These are phyloP conservation scores for Fusarium marasasianum DNA, from an alignment of 2,329 filamentous ascomycete genomes.

Conservation along the genomic window DNA sequence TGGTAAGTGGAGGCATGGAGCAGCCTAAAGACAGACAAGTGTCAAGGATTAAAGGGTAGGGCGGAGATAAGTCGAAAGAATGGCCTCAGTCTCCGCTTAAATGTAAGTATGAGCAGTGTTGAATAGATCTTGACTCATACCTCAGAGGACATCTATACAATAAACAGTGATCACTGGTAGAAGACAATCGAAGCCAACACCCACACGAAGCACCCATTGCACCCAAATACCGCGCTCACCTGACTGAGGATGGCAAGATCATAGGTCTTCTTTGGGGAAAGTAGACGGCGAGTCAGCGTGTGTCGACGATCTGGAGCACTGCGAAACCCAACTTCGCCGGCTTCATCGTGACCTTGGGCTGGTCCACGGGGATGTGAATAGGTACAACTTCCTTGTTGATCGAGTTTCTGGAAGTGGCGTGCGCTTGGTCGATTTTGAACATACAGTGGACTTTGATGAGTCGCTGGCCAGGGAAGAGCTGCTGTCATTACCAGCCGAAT, in stretches of 20 bases:
- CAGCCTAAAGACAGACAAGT: too few species aligned
- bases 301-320: neutral
- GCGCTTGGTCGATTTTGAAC: neutral
- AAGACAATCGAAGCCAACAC: neutral
- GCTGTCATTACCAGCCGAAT: neutral
- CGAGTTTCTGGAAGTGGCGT: neutral
- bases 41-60: too few species aligned
- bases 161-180: neutral
- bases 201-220: neutral
- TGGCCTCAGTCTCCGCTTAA: too few species aligned
- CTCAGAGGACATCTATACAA: too few species aligned
- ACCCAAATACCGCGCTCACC: neutral
- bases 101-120: too few species aligned
- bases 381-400: neutral
- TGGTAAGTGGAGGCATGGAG: too few species aligned
- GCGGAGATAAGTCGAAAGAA: too few species aligned
- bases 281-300: neutral
- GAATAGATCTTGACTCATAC: too few species aligned
- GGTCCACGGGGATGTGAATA: neutral
- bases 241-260: neutral
- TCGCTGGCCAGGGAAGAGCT: neutral
- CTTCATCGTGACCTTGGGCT: neutral
- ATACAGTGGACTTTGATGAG: neutral
- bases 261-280: neutral
- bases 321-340: neutral